phyloP scores from a whole-genome alignment of 2,329 filamentous ascomycete genomes.

The Diplodia intermedia region DNA sequence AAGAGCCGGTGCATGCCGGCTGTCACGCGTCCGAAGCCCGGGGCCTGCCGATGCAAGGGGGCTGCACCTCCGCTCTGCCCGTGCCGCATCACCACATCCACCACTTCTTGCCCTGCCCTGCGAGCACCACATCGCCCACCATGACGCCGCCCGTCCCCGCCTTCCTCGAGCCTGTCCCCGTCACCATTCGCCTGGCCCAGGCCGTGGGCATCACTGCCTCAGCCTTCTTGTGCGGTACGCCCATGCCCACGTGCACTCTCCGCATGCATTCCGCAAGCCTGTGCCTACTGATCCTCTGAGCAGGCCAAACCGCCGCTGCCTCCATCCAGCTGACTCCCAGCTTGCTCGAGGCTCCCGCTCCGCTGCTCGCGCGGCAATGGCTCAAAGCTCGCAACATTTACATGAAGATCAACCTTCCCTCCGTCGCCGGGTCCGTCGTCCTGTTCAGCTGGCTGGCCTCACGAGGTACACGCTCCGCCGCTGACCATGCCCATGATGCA shows the following conservation, averaged over 20 bases:
- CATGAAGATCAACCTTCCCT: constrained; percentile 38
- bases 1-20: constrained; percentile 13
- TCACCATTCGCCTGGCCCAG: constrained; percentile 56
- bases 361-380: constrained; percentile 65
- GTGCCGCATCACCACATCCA: neutral
- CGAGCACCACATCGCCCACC: neutral
- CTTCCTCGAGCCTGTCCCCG: constrained; percentile 37
- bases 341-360: constrained; percentile 62
- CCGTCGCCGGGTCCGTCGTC: constrained; percentile 46
- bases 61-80: constrained; percentile 2
- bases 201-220: constrained; percentile 60
- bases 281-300: neutral
- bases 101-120: too few relatives aligned
- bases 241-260: neutral
- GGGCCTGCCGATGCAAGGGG: constrained; percentile 8
- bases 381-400: constrained; percentile 52
- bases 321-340: constrained; percentile 59
- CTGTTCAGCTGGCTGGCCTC: constrained; percentile 58
- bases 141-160: constrained; percentile 21
- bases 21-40: constrained; percentile 2
- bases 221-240: constrained; percentile 54
- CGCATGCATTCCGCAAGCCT: too few relatives aligned
- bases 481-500: neutral
- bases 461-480: constrained; percentile 39
- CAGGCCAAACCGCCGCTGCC: constrained; percentile 46